Evolutionary conservation across 257 asterid species (phyloP).

Genomic region (Salvia rosmarinus): DNA sequence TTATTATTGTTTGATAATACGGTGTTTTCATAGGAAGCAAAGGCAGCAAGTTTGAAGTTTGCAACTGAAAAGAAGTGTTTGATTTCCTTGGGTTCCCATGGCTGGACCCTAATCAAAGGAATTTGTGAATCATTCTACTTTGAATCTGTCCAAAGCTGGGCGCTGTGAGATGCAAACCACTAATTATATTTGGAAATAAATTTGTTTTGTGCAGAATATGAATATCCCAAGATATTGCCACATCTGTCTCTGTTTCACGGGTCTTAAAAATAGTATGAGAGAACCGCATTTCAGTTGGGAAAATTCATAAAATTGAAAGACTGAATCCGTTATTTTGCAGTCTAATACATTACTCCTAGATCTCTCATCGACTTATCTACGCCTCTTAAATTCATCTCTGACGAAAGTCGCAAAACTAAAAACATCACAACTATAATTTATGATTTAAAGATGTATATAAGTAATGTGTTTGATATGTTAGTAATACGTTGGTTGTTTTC

Average conservation of each 20-base stretch:
- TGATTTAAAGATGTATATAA: not conserved
- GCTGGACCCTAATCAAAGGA: constrained; percentile 82
- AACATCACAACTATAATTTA: no score
- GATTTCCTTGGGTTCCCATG: constrained; percentile 90
- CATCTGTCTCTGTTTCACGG: no score
- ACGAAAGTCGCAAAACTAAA: not conserved
- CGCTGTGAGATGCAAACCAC: not conserved
- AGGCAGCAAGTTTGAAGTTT: constrained; percentile 83
- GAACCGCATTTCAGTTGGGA: not conserved
- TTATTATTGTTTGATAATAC: not conserved
- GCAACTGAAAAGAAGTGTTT: constrained; percentile 80
- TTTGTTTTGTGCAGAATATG: not conserved
- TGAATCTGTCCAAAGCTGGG: not conserved
- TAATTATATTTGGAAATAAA: not conserved
- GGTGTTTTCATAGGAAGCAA: constrained; percentile 45
- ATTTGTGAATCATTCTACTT: constrained; percentile 42
- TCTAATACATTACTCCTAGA: no score
- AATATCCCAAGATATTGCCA: not conserved
- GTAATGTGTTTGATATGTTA: no score
- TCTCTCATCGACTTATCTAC: no score
- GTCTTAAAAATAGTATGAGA: no score
- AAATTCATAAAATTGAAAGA: not conserved
- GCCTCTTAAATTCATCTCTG: no score
- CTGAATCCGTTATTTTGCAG: not conserved
- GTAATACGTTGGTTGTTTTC: no score